Conservation (phyloP, 148 eudicot species). For the Fagopyrum tataricum region DNA sequence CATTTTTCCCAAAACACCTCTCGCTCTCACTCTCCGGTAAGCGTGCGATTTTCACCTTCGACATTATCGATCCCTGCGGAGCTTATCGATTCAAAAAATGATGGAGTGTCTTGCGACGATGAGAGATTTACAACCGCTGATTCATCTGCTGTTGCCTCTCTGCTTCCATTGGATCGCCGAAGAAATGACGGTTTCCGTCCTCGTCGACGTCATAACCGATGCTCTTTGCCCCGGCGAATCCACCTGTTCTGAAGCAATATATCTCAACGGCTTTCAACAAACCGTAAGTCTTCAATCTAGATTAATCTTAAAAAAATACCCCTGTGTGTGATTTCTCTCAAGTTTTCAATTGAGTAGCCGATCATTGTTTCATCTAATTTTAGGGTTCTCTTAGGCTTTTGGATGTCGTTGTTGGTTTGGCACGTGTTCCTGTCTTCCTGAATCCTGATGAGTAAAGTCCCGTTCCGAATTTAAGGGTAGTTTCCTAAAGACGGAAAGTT, state of each 20-base stretch:
- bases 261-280: slow-evolving; percentile 82
- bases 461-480: not conserved
- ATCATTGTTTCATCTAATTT: not conserved
- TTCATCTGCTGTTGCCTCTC: slow-evolving; percentile 49
- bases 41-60: not conserved
- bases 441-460: no score
- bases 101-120: slow-evolving; percentile 21
- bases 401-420: not conserved
- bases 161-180: slow-evolving; percentile 78
- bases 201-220: slow-evolving; percentile 69
- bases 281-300: slow-evolving; percentile 30
- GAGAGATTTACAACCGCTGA: slow-evolving; percentile 43
- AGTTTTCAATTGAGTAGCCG: slow-evolving; percentile 2
- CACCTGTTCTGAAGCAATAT: slow-evolving; percentile 64
- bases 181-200: slow-evolving; percentile 77
- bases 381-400: not conserved
- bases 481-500: no score
- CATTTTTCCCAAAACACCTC: not conserved
- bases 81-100: not conserved
- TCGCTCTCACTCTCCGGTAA: not conserved
- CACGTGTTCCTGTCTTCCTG: not conserved
- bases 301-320: not conserved
- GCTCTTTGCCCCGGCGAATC: slow-evolving; percentile 59
- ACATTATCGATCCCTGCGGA: not conserved
- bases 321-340: not conserved